Base-by-base conservation (phyloP, 2,329 filamentous ascomycete species). In the Geosmithia morbida region DNA sequence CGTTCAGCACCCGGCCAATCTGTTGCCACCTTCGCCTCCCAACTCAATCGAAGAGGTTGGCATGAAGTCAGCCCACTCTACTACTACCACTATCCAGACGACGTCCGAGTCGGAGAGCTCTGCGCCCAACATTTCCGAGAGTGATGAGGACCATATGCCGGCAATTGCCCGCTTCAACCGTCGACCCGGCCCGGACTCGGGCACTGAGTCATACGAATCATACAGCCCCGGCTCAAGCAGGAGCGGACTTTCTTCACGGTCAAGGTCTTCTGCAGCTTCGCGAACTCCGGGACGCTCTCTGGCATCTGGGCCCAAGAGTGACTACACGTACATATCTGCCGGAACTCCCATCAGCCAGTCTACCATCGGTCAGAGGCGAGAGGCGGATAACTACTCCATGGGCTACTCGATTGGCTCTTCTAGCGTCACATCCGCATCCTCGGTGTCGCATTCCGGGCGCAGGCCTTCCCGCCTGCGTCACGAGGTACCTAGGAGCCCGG, bases 1-100 rank as follows among this genome's bases (percentile, higher is more conserved):
- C 59, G 83, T 92, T 13, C 89, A 95, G 56, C 89, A 96, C 61
- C 77, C 83, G 30, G 86, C 87, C 19, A 80, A 84, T 51, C 72
- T 84, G 26, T 74, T 88, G 14, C 85, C 87, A 29, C 85, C 88
- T 1, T 88, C 85, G 1, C 86, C 87, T 13, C 86, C 87, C 1
- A 85, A 89, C 41, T 89, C 85, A 0, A 75, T 87, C 20, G 83
- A 88, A 56, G 82, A 88, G 56, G 75, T 79, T 49, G 72, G 69
- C 48, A 74, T 79, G 43, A 70, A 71, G 54, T 66, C 65, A 7
- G 62, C 66, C 18, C 64, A 66, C 8, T 69, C 66, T 2, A 63
- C 67, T 2, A 63, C 67, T 2, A 69, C 71, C 1, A 69, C 69
- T 18, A 72, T 70, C 40, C 58, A 62, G 17, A 69, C 66, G 17